Evolutionary conservation across 768 basidiomycete species (phyloP).

Genomic region (Mrakia blollopis): DNA sequence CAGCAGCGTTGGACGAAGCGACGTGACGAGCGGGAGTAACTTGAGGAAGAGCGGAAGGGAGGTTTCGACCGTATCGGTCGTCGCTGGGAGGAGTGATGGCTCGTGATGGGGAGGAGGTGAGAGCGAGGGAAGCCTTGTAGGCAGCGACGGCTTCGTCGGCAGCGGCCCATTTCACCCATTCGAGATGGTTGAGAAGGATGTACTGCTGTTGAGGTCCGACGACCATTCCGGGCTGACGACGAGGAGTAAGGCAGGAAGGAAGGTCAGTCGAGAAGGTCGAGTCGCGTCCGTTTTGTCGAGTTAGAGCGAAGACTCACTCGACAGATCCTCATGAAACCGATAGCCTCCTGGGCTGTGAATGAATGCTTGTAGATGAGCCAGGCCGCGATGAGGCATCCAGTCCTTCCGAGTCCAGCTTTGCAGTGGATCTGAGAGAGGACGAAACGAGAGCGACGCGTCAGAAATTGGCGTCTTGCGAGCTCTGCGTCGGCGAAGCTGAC

Average conservation of each 20-base stretch:
- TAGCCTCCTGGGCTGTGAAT: constrained; percentile 94
- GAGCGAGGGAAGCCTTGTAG: constrained; percentile 45
- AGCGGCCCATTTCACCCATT: constrained; percentile 91
- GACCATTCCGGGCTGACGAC: constrained; percentile 29
- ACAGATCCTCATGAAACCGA: constrained; percentile 96
- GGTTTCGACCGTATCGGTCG: constrained; percentile 28
- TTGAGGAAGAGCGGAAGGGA: constrained; percentile 53
- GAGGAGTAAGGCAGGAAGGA: background rate
- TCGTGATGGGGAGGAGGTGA: background rate
- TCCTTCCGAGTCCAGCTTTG: constrained; percentile 93
- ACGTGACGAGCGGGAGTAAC: constrained; percentile 78
- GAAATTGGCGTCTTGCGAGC: no score
- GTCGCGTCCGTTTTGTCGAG: background rate
- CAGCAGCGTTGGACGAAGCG: constrained; percentile 56
- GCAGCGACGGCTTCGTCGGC: constrained; percentile 56
- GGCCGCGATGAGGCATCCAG: constrained; percentile 86
- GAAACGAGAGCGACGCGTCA: background rate
- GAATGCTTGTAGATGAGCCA: constrained; percentile 45
- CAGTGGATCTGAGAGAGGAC: constrained; percentile 54
- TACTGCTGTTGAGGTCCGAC: constrained; percentile 56
- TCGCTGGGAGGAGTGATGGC: constrained; percentile 31
- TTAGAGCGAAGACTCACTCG: constrained; percentile 68
- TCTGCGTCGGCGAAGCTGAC: no score
- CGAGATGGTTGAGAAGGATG: constrained; percentile 87
- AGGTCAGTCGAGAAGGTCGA: no score